Base-by-base conservation (phyloP, 208 protist genomes). In the Phytomonas sp. region DNA sequence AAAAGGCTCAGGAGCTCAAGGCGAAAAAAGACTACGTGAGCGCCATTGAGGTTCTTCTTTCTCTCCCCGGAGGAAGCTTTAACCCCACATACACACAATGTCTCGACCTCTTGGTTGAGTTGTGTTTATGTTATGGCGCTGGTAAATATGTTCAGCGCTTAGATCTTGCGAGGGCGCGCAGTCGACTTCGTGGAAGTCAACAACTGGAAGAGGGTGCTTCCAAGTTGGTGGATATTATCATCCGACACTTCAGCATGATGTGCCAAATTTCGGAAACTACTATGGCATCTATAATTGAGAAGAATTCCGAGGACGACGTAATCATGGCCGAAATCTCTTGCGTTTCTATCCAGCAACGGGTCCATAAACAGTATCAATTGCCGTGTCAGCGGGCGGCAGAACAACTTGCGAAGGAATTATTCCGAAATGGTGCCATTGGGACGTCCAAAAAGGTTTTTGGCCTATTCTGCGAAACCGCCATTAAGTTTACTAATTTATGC, bases 281-380 rank as follows among this genome's bases (percentile, higher is more conserved):
- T 0, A 70, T 75, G 26, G 75, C 77, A 26, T 68, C 69, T 60
- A 67, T 84, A 45, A 45, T 77, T 65, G 61, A 45, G 29, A 69
- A 62, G 5, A 84, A 84, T 1, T 64, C 70, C 2, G 70, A 81
- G 12, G 76, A 82, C 12, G 86, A 91, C 29, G 64, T 72, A 3
- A 83, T 90, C 60, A 73, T 94, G 19, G 75, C 78, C 4, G 75
- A 84, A 14, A 74, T 94, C 32, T 82, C 79, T 42, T 86, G 84
- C 45, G 75, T 88, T 30, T 75, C 84, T 10, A 69, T 88, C 11
- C 69, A 75, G 23, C 71, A 77, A 32, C 77, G 86, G 11, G 82
- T 79, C 4, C 72, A 82, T 56, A 82, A 84, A 62, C 77, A 80
- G 23, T 89, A 82, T 70, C 66, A 91, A 23, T 63, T 74, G n/a